Evolutionary conservation across 1,284 basidiomycete genomes (phyloP), one percentile per base, ranked within the genome.

Genomic region (Kalmanozyma brasiliensis): DNA sequence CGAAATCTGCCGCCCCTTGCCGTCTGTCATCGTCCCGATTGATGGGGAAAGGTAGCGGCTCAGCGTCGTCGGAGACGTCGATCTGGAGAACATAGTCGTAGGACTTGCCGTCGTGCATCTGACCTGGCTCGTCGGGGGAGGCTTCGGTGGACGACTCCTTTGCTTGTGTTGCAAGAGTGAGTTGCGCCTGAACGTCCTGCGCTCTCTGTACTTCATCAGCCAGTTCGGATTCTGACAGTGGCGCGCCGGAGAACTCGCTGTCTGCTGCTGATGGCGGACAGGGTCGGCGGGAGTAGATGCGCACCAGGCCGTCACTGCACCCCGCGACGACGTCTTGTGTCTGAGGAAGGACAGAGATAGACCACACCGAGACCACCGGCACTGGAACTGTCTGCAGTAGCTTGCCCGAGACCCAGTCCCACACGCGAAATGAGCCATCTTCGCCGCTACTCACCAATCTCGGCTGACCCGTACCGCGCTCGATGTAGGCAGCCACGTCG

Each of bases 61-160:
- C 59, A n/a, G 42, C 20, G 40, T 75, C 71, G 26, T 73, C 67
- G n/a, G 55, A 41, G 26, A 75, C 59, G 38, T 73, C 71, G 36
- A 75, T 60, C 11, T 42, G 53, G 20, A 75, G 62, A 8, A 75
- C 57, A 23, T 35, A 45, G 52, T 75, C 73, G 64, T 74, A 75
- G 19, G 34, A 22, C 30, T 52, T 17, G 11, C 59, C 55, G 17
- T 63, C 40, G 10, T 52, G 55, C 8, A 42, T 1, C n/a, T 60
- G 48, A 3, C 49, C 49, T 3, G 38, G 13, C 16, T 29, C 47
- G 9, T 20, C 33, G 5, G 32, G n/a, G 1, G 41, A 16, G 48
- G 20, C 7, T 14, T 4, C 20, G 40, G 6, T 9, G 49, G 19
- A 17, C n/a, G n/a, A 3, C 9, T 44, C 40, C 14, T 33, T 47